Evolutionary conservation across 768 basidiomycete genomes (phyloP).

Genomic region (Trametopsis cervina): DNA sequence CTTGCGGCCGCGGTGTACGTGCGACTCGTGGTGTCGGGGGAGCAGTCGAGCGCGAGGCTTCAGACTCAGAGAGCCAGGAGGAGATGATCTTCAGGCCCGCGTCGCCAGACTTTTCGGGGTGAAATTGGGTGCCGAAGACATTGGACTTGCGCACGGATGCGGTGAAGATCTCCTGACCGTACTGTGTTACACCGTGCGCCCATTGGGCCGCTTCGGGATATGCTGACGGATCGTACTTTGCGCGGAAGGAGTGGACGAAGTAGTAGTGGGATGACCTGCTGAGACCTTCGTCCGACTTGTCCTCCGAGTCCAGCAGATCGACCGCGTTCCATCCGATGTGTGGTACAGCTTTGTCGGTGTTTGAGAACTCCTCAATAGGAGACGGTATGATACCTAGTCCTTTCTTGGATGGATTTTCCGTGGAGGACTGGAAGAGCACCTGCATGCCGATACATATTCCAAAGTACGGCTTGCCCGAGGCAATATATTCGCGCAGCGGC

Average conservation of each 20-base stretch:
- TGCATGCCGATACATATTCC: slow-evolving; percentile 99
- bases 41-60: slow-evolving; percentile 29
- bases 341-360: slow-evolving; percentile 79
- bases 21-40: slow-evolving; percentile 30
- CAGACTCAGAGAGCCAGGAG: slow-evolving; percentile 67
- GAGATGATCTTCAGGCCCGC: slow-evolving; percentile 79
- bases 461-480: slow-evolving; percentile 88
- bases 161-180: slow-evolving; percentile 89
- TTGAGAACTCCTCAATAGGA: slow-evolving; percentile 67
- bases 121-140: slow-evolving; percentile 92
- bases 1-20: slow-evolving; percentile 35
- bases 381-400: slow-evolving; percentile 87
- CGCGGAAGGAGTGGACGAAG: slow-evolving; percentile 95
- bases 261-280: slow-evolving; percentile 72
- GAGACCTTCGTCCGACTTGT: slow-evolving; percentile 38
- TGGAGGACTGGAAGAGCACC: slow-evolving; percentile 82
- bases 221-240: slow-evolving; percentile 56
- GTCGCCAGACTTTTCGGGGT: slow-evolving; percentile 93
- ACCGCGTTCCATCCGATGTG: slow-evolving; percentile 97
- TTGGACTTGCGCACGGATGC: slow-evolving; percentile 78
- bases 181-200: slow-evolving; percentile 84
- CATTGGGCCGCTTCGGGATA: slow-evolving; percentile 59
- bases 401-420: slow-evolving; percentile 57
- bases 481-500: slow-evolving; percentile 76
- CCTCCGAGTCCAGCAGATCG: slow-evolving; percentile 44